Conservation (phyloP, 805 yeast genomes). For the Candida khao-thaluensis region DNA sequence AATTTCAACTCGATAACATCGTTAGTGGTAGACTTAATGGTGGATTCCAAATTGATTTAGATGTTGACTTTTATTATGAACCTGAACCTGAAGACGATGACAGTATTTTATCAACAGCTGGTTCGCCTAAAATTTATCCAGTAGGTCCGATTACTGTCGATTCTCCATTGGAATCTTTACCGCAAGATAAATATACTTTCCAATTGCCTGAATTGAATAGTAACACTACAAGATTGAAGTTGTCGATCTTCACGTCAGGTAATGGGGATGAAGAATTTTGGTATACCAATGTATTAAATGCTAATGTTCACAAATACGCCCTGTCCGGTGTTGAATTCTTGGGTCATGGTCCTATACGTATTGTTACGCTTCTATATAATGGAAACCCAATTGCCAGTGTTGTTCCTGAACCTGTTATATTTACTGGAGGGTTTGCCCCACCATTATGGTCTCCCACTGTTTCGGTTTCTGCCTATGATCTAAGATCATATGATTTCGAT, state of each 20-base stretch:
- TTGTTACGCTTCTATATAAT: constrained; percentile 60
- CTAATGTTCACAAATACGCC: constrained; percentile 31
- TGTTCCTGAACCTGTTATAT: constrained; percentile 71
- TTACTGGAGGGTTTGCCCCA: constrained; percentile 81
- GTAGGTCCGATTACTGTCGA: constrained; percentile 21
- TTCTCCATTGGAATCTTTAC: constrained; percentile 50
- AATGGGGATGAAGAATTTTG: constrained; percentile 82
- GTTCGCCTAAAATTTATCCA: constrained; percentile 42
- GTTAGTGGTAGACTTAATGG: constrained; percentile 58
- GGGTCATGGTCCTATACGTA: constrained; percentile 73
- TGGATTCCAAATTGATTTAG: constrained; percentile 51
- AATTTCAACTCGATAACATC: constrained; percentile 64
- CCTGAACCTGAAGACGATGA: constrained; percentile 12
- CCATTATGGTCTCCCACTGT: constrained; percentile 81
- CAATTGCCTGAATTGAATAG: constrained; percentile 46
- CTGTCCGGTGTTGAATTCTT: constrained; percentile 28
- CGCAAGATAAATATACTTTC: constrained; percentile 36
- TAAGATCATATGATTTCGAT: constrained; percentile 69
- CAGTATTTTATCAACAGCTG: constrained; percentile 25
- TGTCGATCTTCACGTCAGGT: constrained; percentile 68
- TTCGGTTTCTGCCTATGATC: constrained; percentile 69
- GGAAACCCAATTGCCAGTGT: constrained; percentile 59
- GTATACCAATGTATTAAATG: constrained; percentile 63
- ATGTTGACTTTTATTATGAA: constrained; percentile 49
- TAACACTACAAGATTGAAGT: constrained; percentile 58